Evolutionary conservation across 768 basidiomycete genomes (phyloP).

Genomic region (Calocybe gangraenosa): DNA sequence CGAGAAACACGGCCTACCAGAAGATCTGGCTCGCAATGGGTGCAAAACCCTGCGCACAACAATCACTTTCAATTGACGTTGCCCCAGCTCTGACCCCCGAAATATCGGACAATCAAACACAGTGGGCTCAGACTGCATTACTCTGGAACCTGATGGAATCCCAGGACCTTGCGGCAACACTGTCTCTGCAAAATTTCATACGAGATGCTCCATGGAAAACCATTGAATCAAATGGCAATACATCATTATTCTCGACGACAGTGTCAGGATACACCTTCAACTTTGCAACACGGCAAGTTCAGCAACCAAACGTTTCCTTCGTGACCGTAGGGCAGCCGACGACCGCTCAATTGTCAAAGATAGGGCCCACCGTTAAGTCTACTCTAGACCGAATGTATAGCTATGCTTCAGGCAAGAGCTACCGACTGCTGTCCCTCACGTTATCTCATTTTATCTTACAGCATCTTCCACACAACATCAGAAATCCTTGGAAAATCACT

Average conservation of each 20-base stretch:
- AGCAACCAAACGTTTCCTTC: constrained; percentile 42
- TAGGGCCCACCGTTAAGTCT: constrained; percentile 31
- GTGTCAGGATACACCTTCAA: constrained; percentile 53
- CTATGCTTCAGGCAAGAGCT: constrained; percentile 52
- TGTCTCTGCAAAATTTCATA: constrained; percentile 43
- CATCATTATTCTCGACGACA: constrained; percentile 34
- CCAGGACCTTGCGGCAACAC: constrained; percentile 35
- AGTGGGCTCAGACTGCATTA: constrained; percentile 56
- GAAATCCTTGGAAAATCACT: constrained; percentile 46
- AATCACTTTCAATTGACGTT: constrained; percentile 54
- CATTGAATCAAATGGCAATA: constrained; percentile 35
- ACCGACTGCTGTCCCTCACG: too few species aligned
- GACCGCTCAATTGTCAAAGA: constrained; percentile 37
- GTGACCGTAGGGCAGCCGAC: constrained; percentile 40
- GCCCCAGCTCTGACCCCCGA: constrained; percentile 36
- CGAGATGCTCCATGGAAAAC: constrained; percentile 43
- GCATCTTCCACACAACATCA: constrained; percentile 55
- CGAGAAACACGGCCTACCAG: constrained; percentile 36
- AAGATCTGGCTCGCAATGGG: constrained; percentile 51
- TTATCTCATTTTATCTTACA: constrained; percentile 18
- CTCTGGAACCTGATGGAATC: constrained; percentile 58
- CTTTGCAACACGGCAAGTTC: constrained; percentile 53
- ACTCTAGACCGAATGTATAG: constrained; percentile 58
- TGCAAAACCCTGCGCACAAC: constrained; percentile 42
- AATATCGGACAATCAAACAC: constrained; percentile 43